A percentile compares a stretch with the other conserved stretches of the same genome.
These are phyloP conservation scores for Brassica hybrid DNA, from an alignment of 441 rosid genomes.

Conservation along the genomic window DNA sequence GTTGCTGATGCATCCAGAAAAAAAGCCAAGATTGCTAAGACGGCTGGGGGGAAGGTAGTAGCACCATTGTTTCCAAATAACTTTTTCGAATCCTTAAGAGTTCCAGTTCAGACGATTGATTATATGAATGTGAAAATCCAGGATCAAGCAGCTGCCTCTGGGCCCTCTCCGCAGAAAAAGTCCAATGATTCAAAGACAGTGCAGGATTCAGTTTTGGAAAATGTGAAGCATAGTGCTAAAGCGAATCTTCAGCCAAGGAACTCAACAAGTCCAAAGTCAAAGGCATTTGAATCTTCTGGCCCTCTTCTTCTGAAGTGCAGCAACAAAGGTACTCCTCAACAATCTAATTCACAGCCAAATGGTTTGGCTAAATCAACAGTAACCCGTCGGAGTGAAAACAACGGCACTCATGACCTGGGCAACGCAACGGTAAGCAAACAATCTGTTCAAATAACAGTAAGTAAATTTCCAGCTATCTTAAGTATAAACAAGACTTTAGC, in stretches of 20 bases:
- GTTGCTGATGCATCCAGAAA: constrained; percentile 57
- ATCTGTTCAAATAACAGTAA: constrained; percentile 40
- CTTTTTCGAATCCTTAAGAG: constrained; percentile 42
- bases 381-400: constrained; percentile 57
- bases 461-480: too few relatives aligned
- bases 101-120: constrained; percentile 44
- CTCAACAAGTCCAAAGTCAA: constrained; percentile 56
- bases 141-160: constrained; percentile 53
- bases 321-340: constrained; percentile 55
- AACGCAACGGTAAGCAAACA: constrained; percentile 62
- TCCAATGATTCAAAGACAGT: constrained; percentile 54
- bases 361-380: constrained; percentile 52
- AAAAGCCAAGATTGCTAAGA: constrained; percentile 61
- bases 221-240: too few relatives aligned
- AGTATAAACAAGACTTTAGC: too few relatives aligned
- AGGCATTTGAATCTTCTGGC: constrained; percentile 52
- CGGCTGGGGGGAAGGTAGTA: constrained; percentile 49
- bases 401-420: constrained; percentile 55
- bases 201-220: constrained; percentile 49
- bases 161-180: constrained; percentile 58
- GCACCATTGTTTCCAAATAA: constrained; percentile 41
- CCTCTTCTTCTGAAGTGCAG: constrained; percentile 51
- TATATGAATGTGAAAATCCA: constrained; percentile 52
- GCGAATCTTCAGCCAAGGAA: constrained; percentile 52
- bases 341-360: constrained; percentile 51